Conservation (phyloP, 495 filamentous ascomycete species). For the Endocarpon pusillum region DNA sequence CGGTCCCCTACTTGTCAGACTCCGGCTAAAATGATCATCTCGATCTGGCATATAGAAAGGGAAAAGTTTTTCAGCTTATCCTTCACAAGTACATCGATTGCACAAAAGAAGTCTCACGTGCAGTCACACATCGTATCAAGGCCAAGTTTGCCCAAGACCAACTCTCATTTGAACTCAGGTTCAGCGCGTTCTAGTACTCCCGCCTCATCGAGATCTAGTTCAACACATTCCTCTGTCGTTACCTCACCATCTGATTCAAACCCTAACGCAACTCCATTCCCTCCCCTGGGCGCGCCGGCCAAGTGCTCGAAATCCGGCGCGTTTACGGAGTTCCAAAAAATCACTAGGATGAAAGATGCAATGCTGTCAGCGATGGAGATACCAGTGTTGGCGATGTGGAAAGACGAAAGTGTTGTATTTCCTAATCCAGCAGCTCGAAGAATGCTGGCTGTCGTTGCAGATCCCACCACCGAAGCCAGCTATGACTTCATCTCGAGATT, state of each 20-base stretch:
- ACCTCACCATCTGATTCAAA: slow-evolving; percentile 23
- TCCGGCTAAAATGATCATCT: slow-evolving; percentile 49
- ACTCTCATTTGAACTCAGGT: not conserved
- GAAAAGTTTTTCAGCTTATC: slow-evolving; percentile 47
- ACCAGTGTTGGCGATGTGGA: slow-evolving; percentile 56
- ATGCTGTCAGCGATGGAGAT: slow-evolving; percentile 49
- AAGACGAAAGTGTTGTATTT: slow-evolving; percentile 46
- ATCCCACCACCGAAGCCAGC: slow-evolving; percentile 26
- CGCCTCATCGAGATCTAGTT: slow-evolving; percentile 13
- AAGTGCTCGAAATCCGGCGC: slow-evolving; percentile 26
- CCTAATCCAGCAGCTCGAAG: slow-evolving; percentile 43
- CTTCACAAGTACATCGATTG: slow-evolving; percentile 29
- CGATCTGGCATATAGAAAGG: slow-evolving; percentile 41
- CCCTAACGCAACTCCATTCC: slow-evolving; percentile 34
- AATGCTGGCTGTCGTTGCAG: slow-evolving; percentile 27
- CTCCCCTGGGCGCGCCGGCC: slow-evolving; percentile 40
- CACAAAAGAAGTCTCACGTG: slow-evolving; percentile 3
- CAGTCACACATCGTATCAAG: too few species aligned
- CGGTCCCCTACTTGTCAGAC: slow-evolving; percentile 17
- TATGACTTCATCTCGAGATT: slow-evolving; percentile 36
- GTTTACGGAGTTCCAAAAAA: slow-evolving; percentile 44
- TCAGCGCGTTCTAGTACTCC: too few species aligned
- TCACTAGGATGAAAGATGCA: slow-evolving; percentile 51
- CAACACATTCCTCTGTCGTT: slow-evolving; percentile 21
- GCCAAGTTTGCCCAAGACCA: too few species aligned